Percentiles rank a stretch among this genome's conserved stretches.
Evolutionary conservation across 148 eudicot genomes (phyloP).

Genomic region (Mesembryanthemum crystallinum): DNA sequence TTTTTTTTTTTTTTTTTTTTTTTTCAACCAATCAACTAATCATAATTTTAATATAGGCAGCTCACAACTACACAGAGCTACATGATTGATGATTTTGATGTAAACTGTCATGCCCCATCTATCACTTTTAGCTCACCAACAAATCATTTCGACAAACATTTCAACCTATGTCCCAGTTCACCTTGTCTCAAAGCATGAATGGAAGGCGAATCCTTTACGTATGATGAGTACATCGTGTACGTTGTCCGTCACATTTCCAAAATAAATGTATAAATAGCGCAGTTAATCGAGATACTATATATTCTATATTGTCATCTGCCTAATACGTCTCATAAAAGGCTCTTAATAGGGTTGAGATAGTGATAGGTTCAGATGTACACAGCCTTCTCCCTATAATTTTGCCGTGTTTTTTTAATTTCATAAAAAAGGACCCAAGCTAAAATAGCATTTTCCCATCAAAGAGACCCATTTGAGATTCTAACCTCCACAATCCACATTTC

Average conservation of each 20-base stretch:
- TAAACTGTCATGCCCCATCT: conserved; percentile 20
- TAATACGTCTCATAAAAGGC: too few relatives aligned
- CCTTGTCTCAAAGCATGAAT: neutral
- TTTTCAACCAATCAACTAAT: conserved; percentile 13
- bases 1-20: neutral
- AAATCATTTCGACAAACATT: conserved; percentile 9
- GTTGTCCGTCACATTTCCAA: too few relatives aligned
- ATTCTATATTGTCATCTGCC: too few relatives aligned
- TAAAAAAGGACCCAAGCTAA: neutral
- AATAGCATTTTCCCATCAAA: neutral
- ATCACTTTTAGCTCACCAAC: conserved; percentile 18
- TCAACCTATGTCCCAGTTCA: conserved; percentile 20
- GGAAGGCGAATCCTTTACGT: neutral
- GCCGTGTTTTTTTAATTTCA: too few relatives aligned
- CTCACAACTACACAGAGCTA: neutral
- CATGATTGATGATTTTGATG: neutral
- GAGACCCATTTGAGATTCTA: conserved; percentile 8
- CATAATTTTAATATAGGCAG: conserved; percentile 8
- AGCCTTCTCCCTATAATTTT: neutral
- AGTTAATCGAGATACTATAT: too few relatives aligned
- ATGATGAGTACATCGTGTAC: neutral
- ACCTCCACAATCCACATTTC: conserved; percentile 14
- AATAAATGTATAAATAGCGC: too few relatives aligned
- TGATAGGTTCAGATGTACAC: neutral
- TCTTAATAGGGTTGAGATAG: too few relatives aligned